These are phyloP conservation scores for Atkinsonella texensis DNA, from an alignment of 2,329 filamentous ascomycete species.

Conservation along the genomic window DNA sequence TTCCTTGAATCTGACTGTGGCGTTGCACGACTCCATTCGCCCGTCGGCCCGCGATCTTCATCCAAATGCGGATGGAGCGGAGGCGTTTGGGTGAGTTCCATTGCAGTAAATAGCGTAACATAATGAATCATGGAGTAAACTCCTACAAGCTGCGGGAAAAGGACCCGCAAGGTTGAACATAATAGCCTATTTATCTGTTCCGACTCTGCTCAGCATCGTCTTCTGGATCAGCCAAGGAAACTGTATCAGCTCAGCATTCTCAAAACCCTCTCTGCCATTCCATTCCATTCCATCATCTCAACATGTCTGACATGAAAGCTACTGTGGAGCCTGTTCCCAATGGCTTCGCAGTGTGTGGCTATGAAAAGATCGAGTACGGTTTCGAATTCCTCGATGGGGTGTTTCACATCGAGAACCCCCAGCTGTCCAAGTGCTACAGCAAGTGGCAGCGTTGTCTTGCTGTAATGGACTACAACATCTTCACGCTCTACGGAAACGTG, in stretches of 20 bases:
- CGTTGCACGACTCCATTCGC: not conserved
- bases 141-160: not conserved
- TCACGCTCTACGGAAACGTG: conserved; percentile 51
- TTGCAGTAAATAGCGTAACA: not conserved
- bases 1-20: not conserved
- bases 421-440: conserved; percentile 53
- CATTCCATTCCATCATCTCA: not conserved
- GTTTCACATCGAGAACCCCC: conserved; percentile 46
- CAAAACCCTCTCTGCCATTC: conserved; percentile 10
- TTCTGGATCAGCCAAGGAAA: not conserved
- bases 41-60: not conserved
- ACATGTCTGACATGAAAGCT: conserved; percentile 60
- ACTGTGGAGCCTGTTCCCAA: conserved; percentile 49
- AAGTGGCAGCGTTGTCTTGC: conserved; percentile 54
- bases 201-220: not conserved
- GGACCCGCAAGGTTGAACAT: not conserved
- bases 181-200: not conserved
- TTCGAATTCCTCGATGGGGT: conserved; percentile 62
- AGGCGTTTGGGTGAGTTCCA: not conserved
- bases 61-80: not conserved
- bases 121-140: not conserved
- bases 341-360: conserved; percentile 60
- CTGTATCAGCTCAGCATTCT: not conserved
- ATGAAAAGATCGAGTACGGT: conserved; percentile 67
- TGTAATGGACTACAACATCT: conserved; percentile 61